Conservation (phyloP, 164 flowering plant genomes). For the Aristolochia fimbriata region DNA sequence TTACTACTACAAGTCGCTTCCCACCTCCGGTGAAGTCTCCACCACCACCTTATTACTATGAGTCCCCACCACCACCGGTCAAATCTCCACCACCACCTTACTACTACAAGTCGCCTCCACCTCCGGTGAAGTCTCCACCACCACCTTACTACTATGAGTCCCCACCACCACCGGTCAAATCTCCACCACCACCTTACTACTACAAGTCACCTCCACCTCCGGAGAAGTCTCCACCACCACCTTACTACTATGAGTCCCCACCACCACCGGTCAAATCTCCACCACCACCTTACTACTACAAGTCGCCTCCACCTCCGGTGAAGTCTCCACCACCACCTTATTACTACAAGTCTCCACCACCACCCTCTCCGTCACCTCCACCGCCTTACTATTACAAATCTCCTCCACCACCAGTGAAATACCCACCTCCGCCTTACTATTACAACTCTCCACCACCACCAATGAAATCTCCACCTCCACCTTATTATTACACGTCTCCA, state of each 20-base stretch:
- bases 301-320: not conserved
- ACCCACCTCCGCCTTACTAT: conserved; percentile 21
- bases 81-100: conserved; percentile 17
- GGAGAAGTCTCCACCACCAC: conserved; percentile 13
- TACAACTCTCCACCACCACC: conserved; percentile 30
- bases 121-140: conserved; percentile 18
- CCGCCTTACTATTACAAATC: conserved; percentile 9
- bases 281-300: conserved; percentile 10
- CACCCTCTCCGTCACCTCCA: too few species aligned
- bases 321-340: conserved; percentile 9
- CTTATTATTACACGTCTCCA: conserved; percentile 10
- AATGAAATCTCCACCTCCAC: conserved; percentile 9
- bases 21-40: conserved; percentile 24
- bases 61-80: conserved; percentile 24
- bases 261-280: conserved; percentile 17
- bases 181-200: conserved; percentile 5
- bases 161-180: not conserved
- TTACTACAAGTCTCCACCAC: not conserved
- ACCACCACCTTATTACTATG: conserved; percentile 32
- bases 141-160: conserved; percentile 14
- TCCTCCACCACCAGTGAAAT: not conserved
- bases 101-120: conserved; percentile 23
- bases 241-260: conserved; percentile 5
- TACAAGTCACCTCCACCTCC: conserved; percentile 16
- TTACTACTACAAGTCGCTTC: conserved; percentile 25